Evolutionary conservation across 148 eudicot genomes (phyloP).

Genomic region (Silene latifolia): DNA sequence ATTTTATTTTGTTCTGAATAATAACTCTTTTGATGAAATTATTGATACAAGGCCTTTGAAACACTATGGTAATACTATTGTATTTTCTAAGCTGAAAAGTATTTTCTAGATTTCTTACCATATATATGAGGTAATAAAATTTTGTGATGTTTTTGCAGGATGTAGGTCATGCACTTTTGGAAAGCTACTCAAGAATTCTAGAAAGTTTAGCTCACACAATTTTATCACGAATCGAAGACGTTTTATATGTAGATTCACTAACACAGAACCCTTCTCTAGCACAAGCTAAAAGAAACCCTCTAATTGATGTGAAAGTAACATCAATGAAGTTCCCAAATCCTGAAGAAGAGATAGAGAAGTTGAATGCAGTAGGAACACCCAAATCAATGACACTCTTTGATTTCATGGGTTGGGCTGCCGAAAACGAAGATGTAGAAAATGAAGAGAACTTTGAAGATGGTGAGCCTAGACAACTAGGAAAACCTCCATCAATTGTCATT

Average conservation of each 20-base stretch:
- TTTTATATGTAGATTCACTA: conserved; percentile 53
- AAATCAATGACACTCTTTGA: conserved; percentile 66
- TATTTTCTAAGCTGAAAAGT: neutral
- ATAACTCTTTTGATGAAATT: no score
- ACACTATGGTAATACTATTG: no score
- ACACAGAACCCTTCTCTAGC: conserved; percentile 47
- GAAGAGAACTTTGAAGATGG: conserved; percentile 31
- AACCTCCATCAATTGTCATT: conserved; percentile 31
- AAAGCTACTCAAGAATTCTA: conserved; percentile 78
- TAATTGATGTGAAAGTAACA: conserved; percentile 26
- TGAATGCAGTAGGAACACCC: conserved; percentile 40
- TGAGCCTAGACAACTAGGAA: conserved; percentile 26
- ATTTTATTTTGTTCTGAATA: no score
- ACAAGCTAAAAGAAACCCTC: conserved; percentile 27
- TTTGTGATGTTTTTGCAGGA: conserved; percentile 42
- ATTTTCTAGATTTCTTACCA: no score
- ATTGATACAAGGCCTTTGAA: no score
- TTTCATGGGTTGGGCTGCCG: conserved; percentile 66
- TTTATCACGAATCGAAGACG: conserved; percentile 74
- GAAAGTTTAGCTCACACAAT: conserved; percentile 76
- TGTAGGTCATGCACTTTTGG: conserved; percentile 67
- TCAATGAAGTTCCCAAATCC: conserved; percentile 37
- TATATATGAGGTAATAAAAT: neutral
- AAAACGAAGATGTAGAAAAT: conserved; percentile 32
- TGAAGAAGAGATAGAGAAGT: conserved; percentile 55